phyloP scores from a whole-genome alignment of 2,329 filamentous ascomycete genomes.

The Lizonia empirigonia region DNA sequence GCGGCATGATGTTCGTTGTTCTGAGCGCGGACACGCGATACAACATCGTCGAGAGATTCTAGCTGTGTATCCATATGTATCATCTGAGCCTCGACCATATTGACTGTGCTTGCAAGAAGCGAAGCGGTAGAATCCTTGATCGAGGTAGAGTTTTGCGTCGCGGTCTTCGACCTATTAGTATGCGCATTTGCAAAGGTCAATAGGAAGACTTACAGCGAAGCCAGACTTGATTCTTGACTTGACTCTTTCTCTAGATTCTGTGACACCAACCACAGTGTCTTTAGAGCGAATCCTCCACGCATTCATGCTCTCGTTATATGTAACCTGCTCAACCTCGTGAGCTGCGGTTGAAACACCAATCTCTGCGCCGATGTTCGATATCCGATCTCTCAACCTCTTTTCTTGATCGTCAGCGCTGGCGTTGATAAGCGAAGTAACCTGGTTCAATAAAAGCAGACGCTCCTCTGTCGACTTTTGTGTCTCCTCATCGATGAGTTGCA shows the following conservation, averaged over 20 bases:
- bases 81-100: constrained; percentile 88
- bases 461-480: constrained; percentile 73
- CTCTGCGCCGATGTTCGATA: constrained; percentile 67
- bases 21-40: constrained; percentile 77
- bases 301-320: constrained; percentile 75
- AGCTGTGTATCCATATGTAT: constrained; percentile 87
- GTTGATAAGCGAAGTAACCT: constrained; percentile 79
- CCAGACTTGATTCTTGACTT: constrained; percentile 85
- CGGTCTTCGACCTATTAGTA: no score
- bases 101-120: constrained; percentile 87
- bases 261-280: constrained; percentile 71
- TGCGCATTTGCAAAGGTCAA: no score
- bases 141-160: constrained; percentile 78
- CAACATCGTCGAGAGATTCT: constrained; percentile 87
- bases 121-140: constrained; percentile 84
- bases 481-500: constrained; percentile 76
- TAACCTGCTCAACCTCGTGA: constrained; percentile 68
- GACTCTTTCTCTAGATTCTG: constrained; percentile 74
- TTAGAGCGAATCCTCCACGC: constrained; percentile 73
- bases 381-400: constrained; percentile 67
- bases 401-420: constrained; percentile 76
- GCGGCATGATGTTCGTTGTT: constrained; percentile 78
- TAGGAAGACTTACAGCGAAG: no score
- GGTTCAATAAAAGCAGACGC: constrained; percentile 71
- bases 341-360: constrained; percentile 67